Percentiles rank a stretch among this genome's conserved stretches.
Evolutionary conservation across 164 flowering plant genomes (phyloP).

Genomic region (Tetrastigma voinierianum): DNA sequence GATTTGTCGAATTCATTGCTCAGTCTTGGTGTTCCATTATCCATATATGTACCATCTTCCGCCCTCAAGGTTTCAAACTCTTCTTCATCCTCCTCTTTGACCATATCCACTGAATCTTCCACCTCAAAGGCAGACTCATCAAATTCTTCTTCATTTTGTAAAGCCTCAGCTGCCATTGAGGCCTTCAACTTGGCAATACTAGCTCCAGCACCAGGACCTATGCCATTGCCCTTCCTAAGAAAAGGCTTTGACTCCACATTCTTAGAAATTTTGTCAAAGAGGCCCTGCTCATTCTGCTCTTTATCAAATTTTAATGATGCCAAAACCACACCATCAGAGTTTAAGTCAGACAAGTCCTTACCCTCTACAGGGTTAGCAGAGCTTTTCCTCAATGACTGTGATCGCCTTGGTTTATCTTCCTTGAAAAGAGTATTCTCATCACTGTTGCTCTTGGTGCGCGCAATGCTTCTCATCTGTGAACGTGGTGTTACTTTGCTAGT

Average conservation of each 20-base stretch:
- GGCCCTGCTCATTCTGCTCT: slow-evolving; percentile 44
- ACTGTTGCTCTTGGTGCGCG: slow-evolving; percentile 64
- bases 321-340: slow-evolving; percentile 45
- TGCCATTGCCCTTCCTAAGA: slow-evolving; percentile 63
- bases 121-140: slow-evolving; percentile 40
- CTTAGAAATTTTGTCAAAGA: slow-evolving; percentile 31
- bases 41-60: slow-evolving; percentile 38
- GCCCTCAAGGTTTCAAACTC: slow-evolving; percentile 37
- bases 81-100: slow-evolving; percentile 45
- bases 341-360: slow-evolving; percentile 44
- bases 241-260: slow-evolving; percentile 52
- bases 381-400: slow-evolving; percentile 60
- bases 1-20: slow-evolving; percentile 59
- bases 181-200: slow-evolving; percentile 47
- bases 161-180: slow-evolving; percentile 40
- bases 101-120: slow-evolving; percentile 43
- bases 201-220: slow-evolving; percentile 55
- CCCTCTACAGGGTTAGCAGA: slow-evolving; percentile 48
- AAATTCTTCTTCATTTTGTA: slow-evolving; percentile 45
- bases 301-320: slow-evolving; percentile 46
- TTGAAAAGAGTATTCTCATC: slow-evolving; percentile 52
- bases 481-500: slow-evolving; percentile 51
- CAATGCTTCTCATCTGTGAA: slow-evolving; percentile 48
- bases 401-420: slow-evolving; percentile 68
- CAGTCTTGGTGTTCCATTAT: slow-evolving; percentile 40